Evolutionary conservation across 106 monocot genomes (phyloP).

Genomic region (Narthecium ossifragum): DNA sequence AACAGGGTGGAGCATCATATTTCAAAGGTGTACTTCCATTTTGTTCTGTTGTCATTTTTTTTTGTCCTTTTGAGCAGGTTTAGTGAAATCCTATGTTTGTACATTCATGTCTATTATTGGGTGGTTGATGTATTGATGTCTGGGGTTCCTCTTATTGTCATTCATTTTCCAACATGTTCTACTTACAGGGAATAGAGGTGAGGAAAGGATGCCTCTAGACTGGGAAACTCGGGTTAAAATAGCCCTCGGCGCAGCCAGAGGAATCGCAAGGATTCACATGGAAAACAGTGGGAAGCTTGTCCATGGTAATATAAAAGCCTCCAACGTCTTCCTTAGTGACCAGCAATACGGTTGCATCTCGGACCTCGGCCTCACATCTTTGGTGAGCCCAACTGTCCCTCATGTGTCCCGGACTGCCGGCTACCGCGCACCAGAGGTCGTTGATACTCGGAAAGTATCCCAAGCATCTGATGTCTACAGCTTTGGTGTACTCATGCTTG

Average conservation of each 20-base stretch:
- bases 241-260: constrained; percentile 47
- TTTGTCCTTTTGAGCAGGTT: no score
- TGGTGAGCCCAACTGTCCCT: constrained; percentile 29
- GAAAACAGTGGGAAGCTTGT: constrained; percentile 34
- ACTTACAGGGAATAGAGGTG: constrained; percentile 35
- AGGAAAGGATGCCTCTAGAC: constrained; percentile 31
- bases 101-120: no score
- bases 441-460: constrained; percentile 26
- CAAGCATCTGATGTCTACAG: constrained; percentile 48
- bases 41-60: no score
- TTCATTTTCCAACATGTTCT: no score
- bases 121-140: no score
- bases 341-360: constrained; percentile 36
- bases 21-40: no score
- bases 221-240: constrained; percentile 59
- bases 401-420: constrained; percentile 28
- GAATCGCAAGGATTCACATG: constrained; percentile 40
- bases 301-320: constrained; percentile 70
- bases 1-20: no score
- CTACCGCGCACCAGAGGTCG: constrained; percentile 40
- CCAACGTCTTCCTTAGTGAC: constrained; percentile 52
- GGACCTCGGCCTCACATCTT: constrained; percentile 35
- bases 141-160: no score
- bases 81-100: no score
- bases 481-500: constrained; percentile 40